Percentiles rank a stretch among this genome's conserved stretches.
Conservation (phyloP, 164 flowering plant genomes). For the Piper betle region DNA sequence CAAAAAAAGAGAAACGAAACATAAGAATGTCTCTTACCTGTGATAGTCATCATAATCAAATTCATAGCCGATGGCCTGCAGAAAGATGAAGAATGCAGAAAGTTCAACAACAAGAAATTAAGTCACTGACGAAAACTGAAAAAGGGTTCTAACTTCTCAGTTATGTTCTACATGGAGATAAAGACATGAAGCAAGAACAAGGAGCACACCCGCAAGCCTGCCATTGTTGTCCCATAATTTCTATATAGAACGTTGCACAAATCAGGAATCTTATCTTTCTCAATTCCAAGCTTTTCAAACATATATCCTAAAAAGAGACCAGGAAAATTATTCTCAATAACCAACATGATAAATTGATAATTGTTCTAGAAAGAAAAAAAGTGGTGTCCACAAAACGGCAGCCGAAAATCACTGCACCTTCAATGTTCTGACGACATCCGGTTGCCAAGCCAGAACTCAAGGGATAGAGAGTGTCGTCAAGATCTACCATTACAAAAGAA, state of each 20-base stretch:
- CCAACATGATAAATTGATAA: neutral
- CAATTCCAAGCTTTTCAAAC: slow-evolving; percentile 59
- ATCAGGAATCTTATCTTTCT: slow-evolving; percentile 38
- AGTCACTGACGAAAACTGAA: neutral
- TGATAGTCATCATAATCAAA: slow-evolving; percentile 81
- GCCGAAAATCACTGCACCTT: slow-evolving; percentile 22
- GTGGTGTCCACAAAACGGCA: neutral
- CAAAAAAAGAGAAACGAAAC: neutral
- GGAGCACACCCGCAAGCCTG: slow-evolving; percentile 65
- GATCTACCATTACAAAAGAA: slow-evolving; percentile 20
- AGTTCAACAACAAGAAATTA: neutral
- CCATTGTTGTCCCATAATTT: slow-evolving; percentile 85
- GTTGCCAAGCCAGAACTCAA: slow-evolving; percentile 47
- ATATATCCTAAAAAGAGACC: slow-evolving; percentile 39
- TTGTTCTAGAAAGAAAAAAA: neutral
- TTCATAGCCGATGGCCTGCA: slow-evolving; percentile 73
- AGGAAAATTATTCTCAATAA: neutral
- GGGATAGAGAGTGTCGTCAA: slow-evolving; percentile 84
- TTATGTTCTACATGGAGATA: neutral
- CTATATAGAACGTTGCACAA: slow-evolving; percentile 46
- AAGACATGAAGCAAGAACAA: neutral
- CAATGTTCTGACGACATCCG: slow-evolving; percentile 41
- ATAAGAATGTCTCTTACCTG: slow-evolving; percentile 26
- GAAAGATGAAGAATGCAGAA: neutral
- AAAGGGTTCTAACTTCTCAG: neutral